Percentiles rank a stretch among this genome's conserved stretches.
Conservation (phyloP, 352 stramenopile species). For the Globisporangium acanthophoron region DNA sequence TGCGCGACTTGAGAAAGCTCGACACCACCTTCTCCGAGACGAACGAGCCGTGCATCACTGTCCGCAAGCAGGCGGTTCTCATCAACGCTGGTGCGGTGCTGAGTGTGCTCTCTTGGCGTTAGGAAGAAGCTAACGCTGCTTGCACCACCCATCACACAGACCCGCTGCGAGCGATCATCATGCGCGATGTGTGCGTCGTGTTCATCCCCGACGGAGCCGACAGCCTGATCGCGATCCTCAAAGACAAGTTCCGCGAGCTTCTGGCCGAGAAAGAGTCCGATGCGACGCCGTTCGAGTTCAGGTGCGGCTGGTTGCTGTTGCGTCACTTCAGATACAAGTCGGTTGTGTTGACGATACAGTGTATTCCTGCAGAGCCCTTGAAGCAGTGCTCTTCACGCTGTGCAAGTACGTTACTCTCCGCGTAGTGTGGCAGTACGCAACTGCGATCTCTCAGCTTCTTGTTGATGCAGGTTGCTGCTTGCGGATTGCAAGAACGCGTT, state of each 20-base stretch:
- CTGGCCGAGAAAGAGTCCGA: constrained; percentile 9
- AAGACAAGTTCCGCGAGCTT: constrained; percentile 27
- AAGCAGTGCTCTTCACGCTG: constrained; percentile 28
- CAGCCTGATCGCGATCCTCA: constrained; percentile 32
- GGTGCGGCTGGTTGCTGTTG: constrained; percentile 10
- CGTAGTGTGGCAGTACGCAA: neutral
- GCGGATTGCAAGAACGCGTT: constrained; percentile 12
- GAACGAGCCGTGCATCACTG: constrained; percentile 34
- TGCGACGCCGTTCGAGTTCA: constrained; percentile 35
- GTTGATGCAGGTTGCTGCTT: constrained; percentile 5
- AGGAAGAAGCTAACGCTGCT: neutral
- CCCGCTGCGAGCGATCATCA: constrained; percentile 38
- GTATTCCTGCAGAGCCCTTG: constrained; percentile 22
- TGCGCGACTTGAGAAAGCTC: constrained; percentile 62
- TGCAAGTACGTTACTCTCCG: constrained; percentile 15
- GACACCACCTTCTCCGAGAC: constrained; percentile 59
- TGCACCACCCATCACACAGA: constrained; percentile 12
- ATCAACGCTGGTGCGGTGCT: constrained; percentile 17
- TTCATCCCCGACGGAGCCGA: constrained; percentile 43
- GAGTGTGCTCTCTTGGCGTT: neutral
- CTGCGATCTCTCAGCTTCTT: neutral
- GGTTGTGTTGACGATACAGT: neutral
- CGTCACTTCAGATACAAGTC: neutral
- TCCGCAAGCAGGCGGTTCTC: constrained; percentile 39
- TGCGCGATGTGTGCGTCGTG: constrained; percentile 30